Evolutionary conservation across 2,329 filamentous ascomycete genomes (phyloP), one percentile per base, ranked within the genome.

Genomic region (Fusarium brachygibbosum): DNA sequence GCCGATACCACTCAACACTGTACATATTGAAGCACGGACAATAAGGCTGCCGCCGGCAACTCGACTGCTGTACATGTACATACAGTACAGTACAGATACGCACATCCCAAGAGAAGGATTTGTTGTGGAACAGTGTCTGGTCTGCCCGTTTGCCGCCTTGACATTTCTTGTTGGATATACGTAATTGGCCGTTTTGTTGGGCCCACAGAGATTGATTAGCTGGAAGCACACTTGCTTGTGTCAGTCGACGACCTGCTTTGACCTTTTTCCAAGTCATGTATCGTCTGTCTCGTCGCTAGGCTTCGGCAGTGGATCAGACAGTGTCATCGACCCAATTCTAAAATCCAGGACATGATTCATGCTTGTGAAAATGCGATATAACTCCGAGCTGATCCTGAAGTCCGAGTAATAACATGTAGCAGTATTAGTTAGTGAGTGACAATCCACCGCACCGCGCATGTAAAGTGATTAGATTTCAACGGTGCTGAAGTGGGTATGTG

Each of bases 251-350:
- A 32, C 48, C 46, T 56, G 38, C 46, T 56, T 48, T 35, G 58
- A 29, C 21, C 19, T 38, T 31, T 32, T 19, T 50, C 9, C 25
- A 61, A 70, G 67, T 70, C 67, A 70, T 68, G 63, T 28, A 21
- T 25, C 25, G 29, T 31, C 28, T 16, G 21, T 25, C 40, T 25
- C 17, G 16, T 25, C 17, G 16, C 17, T 28, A 34, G 5, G 14
- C 34, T 46, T 55, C 48, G 48, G 41, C 41, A 56, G 41, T 56
- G 34, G 25, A 50, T 48, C 28, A 16, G 42, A 45, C 25, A 12
- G 42, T 29, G 17, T 31, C 25, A 31, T 45, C 4, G 17, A 31
- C n/a, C 42, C 42, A 21, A 31, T 19, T 19, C 48, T 38, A 38
- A 50, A 35, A 25, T 50, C 25, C 21, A 11, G 21, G 5, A 28